Evolutionary conservation across 495 filamentous ascomycete genomes (phyloP).

Genomic region (Penicillium salamii): DNA sequence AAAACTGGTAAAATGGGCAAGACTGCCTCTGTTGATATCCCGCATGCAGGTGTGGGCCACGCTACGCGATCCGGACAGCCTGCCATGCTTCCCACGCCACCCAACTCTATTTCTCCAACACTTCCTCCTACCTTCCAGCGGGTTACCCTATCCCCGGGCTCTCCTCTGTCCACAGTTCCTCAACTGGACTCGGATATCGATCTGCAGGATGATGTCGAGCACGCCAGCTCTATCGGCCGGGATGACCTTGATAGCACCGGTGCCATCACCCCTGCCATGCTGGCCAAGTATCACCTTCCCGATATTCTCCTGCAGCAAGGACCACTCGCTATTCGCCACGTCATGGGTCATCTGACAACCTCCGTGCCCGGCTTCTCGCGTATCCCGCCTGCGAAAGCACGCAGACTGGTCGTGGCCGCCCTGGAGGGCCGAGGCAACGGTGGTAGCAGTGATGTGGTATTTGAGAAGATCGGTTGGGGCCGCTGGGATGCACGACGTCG

Average conservation of each 20-base stretch:
- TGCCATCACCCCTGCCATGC: constrained; percentile 78
- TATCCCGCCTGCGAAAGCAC: constrained; percentile 88
- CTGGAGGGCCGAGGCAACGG: constrained; percentile 70
- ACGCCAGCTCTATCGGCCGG: constrained; percentile 38
- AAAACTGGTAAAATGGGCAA: constrained; percentile 46
- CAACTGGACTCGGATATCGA: constrained; percentile 87
- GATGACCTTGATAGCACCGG: constrained; percentile 67
- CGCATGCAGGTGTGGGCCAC: constrained; percentile 62
- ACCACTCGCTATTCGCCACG: constrained; percentile 87
- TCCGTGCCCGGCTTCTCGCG: constrained; percentile 89
- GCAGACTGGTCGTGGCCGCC: constrained; percentile 81
- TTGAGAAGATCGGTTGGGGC: constrained; percentile 97
- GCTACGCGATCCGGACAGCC: constrained; percentile 56
- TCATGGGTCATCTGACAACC: constrained; percentile 90
- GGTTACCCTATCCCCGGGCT: constrained; percentile 41
- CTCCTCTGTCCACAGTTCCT: constrained; percentile 51
- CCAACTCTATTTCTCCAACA: constrained; percentile 91
- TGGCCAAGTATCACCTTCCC: constrained; percentile 89
- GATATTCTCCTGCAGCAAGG: constrained; percentile 86
- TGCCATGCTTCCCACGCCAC: constrained; percentile 78
- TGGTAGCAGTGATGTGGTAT: constrained; percentile 73
- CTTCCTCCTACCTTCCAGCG: constrained; percentile 69
- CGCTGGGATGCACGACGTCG: constrained; percentile 84
- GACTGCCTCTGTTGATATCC: constrained; percentile 68
- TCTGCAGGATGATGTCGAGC: constrained; percentile 65